Conservation (phyloP, 768 basidiomycete genomes). For the Lactarius akahatsu region DNA sequence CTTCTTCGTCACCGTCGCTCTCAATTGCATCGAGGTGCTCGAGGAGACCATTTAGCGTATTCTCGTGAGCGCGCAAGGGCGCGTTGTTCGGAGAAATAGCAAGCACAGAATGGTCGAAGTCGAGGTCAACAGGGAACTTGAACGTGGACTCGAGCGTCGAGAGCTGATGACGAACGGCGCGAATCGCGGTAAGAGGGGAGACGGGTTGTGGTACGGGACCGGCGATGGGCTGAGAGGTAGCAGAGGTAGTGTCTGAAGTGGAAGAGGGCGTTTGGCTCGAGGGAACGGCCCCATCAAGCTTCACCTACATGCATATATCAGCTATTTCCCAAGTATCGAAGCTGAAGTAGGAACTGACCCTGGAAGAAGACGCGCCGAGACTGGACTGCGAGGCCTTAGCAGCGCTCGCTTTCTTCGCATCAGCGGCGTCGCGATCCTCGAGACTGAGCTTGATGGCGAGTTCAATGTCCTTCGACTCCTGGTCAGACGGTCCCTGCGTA, state of each 20-base stretch:
- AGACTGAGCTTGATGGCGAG: slow-evolving; percentile 23
- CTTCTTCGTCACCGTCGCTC: slow-evolving; percentile 54
- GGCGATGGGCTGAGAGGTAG: not conserved
- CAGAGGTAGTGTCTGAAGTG: not conserved
- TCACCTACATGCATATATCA: slow-evolving; percentile 10
- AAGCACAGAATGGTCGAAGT: slow-evolving; percentile 38
- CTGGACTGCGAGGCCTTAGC: slow-evolving; percentile 5
- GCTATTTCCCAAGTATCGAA: not conserved
- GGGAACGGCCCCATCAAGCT: not conserved
- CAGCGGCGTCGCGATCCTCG: slow-evolving; percentile 11
- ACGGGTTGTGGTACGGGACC: not conserved
- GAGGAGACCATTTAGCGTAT: slow-evolving; percentile 60
- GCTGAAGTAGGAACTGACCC: not conserved
- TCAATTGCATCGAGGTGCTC: slow-evolving; percentile 66
- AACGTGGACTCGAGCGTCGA: slow-evolving; percentile 15
- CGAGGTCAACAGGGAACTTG: slow-evolving; percentile 16
- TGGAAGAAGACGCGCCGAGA: slow-evolving; percentile 12
- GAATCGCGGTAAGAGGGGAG: slow-evolving; percentile 19
- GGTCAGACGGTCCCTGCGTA: slow-evolving; percentile 4
- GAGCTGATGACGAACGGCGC: slow-evolving; percentile 14
- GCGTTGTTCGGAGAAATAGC: slow-evolving; percentile 62
- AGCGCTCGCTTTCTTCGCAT: slow-evolving; percentile 8
- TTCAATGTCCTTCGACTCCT: slow-evolving; percentile 14
- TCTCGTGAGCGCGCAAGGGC: slow-evolving; percentile 57
- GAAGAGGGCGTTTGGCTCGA: not conserved